Evolutionary conservation across 352 stramenopile species (phyloP), one percentile per base, ranked within the genome.

Genomic region (Globisporangium takayamanum): DNA sequence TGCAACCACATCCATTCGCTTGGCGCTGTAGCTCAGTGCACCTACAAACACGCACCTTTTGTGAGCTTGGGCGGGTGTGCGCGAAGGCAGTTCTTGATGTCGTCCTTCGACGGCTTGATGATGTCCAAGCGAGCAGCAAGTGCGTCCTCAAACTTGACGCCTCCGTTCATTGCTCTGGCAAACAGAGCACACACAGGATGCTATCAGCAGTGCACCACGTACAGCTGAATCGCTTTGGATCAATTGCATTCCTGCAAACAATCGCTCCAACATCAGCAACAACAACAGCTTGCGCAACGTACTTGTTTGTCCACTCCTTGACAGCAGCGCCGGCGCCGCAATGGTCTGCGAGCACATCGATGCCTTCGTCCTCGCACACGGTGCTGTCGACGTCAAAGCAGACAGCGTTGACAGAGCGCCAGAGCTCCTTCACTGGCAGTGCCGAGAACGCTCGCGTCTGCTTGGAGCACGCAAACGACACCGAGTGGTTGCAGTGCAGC

Each of bases 101-200:
- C 74, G 46, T 80, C 59, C 49, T 74, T 74, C 8, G 91, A 98
- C 8, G 97, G 97, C 66, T 97, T 75, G 53, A 99, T 98, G 51
- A 99, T 92, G 20, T 98, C 84, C 33, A 99, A 69, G 28, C 97
- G 89, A 44, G 85, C 92, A n/a, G 82, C 83, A 11, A 99, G 72
- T 1, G 97, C 97, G 66, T 99, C 96, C 77, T 99, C 88, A 69
- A 99, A 99, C 69, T 98, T 98, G 58, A 98, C 92, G 50, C 86
- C 87, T 15, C 97, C 97, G 49, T 97, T 96, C 97, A 99, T 99
- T 46, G 97, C 97, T 68, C 88, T 97, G 52, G 5, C 6, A 26
- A 42, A 28, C 44, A 66, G n/a, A 54, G 16, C 57, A 36, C 33
- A 33, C 16, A 45, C 11, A 45, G 41, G 15, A 16, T 0, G 15